phyloP scores from a whole-genome alignment of 305 asterid species.

The Fraxinus platypoda region DNA sequence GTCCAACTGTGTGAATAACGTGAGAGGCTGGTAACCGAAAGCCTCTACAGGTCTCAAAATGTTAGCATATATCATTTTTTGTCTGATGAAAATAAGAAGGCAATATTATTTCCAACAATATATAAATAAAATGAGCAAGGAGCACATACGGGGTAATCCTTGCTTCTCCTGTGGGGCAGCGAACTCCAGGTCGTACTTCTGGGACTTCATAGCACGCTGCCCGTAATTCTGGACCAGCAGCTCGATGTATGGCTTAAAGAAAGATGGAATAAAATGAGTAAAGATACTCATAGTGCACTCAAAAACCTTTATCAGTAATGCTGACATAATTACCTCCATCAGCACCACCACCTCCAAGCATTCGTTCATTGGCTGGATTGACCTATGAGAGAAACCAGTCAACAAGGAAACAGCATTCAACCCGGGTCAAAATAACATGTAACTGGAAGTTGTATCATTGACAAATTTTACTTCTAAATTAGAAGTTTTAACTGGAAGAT shows the following conservation, averaged over 20 bases:
- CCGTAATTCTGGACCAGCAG: constrained; percentile 80
- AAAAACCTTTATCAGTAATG: constrained; percentile 2
- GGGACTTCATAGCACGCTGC: constrained; percentile 70
- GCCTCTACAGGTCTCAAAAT: constrained; percentile 51
- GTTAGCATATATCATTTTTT: constrained; percentile 28
- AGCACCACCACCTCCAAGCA: constrained; percentile 97
- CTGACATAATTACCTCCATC: constrained; percentile 68
- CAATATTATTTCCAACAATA: neutral
- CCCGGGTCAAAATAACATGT: neutral
- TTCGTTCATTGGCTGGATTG: constrained; percentile 87
- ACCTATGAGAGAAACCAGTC: constrained; percentile 45
- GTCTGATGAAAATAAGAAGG: neutral
- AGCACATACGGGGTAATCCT: constrained; percentile 71
- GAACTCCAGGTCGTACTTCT: constrained; percentile 73
- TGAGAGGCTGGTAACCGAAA: constrained; percentile 86
- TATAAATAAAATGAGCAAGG: constrained; percentile 2
- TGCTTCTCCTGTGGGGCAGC: constrained; percentile 97
- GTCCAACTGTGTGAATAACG: constrained; percentile 97
- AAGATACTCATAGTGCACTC: constrained; percentile 3
- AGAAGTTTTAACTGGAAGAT: neutral
- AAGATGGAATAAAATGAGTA: constrained; percentile 12
- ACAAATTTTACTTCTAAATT: neutral
- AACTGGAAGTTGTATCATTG: neutral
- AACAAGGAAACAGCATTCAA: constrained; percentile 2
- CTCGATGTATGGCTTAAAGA: constrained; percentile 76